Base-by-base conservation (phyloP, 2,329 filamentous ascomycete species). In the Fusarium sp. region DNA sequence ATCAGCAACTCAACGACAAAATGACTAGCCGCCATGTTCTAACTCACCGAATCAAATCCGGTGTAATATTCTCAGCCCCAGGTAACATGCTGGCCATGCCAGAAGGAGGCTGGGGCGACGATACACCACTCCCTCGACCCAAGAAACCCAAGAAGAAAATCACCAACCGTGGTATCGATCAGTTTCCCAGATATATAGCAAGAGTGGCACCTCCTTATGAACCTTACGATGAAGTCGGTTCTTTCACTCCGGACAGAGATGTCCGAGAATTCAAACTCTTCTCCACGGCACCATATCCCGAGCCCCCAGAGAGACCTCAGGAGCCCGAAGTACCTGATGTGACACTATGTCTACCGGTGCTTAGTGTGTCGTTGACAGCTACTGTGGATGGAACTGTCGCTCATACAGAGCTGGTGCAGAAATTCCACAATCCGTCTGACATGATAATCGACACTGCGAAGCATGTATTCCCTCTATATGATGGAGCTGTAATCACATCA, bases 1-100 rank as follows among this genome's bases (percentile, higher is more conserved):
- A 20, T 15, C 4, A 12, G 33, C 2, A 0, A 15, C 0, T 6
- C 3, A 5, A n/a, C 3, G 0, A 2, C 2, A 35, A 50, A 9
- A 53, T 53, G 36, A 22, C 12, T 1, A 59, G 29, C 4, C 56
- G 46, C 0, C 56, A 53, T 4, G n/a, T 53, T 10, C 6, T 14
- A 4, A 39, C 56, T 3, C n/a, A 33, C 4, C 46, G 56, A 2
- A 14, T 53, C 3, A 35, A 8, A 1, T 53, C 56, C 0, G 56
- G 56, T 0, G 29, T 59, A 2, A 22, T 59, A 18, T 42, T 59
- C 18, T 59, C 56, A 1, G 56, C 56, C 7, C 56, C 56, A 0
- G 50, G 22, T 0, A n/a, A 29, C 13, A 14, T 54, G 1, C 1
- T 29, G 0, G 4, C 25, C 11, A 22, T 41, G 36, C 50, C 50